Conservation (phyloP, 2,329 filamentous ascomycete genomes). For the Fusarium sp. region DNA sequence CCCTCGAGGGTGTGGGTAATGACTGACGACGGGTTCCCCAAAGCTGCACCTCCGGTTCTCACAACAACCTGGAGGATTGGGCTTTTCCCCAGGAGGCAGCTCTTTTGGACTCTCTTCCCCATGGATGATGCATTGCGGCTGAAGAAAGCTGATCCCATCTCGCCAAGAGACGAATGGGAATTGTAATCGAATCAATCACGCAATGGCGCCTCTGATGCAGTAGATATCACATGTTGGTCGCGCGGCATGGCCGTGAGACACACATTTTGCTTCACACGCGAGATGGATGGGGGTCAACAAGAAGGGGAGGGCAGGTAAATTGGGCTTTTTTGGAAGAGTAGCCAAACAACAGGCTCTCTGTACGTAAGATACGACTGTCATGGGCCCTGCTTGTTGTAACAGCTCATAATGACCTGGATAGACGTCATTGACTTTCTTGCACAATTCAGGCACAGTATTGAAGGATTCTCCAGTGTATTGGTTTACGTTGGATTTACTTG, state of each 20-base stretch:
- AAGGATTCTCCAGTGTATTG: neutral
- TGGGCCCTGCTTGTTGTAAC: neutral
- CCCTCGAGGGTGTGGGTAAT: conserved; percentile 22
- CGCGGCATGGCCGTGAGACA: conserved; percentile 22
- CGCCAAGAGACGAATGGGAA: neutral
- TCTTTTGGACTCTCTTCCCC: neutral
- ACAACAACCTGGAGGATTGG: neutral
- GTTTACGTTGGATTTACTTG: neutral
- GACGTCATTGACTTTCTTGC: conserved; percentile 5
- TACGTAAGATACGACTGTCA: conserved; percentile 2
- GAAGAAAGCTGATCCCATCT: neutral
- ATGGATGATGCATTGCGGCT: conserved; percentile 10
- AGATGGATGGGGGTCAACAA: neutral
- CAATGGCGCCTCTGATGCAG: conserved; percentile 2
- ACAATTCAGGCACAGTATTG: neutral
- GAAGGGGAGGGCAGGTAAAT: neutral
- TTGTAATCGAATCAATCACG: conserved; percentile 1
- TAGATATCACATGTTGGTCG: conserved; percentile 13
- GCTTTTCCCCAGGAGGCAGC: neutral
- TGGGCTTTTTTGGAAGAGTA: neutral
- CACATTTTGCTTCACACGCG: neutral
- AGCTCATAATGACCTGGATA: neutral
- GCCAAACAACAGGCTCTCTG: neutral
- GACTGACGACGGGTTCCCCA: conserved; percentile 7
- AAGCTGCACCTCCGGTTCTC: conserved; percentile 4